Evolutionary conservation across 2,329 filamentous ascomycete genomes (phyloP).

Genomic region (Exophiala viscosa): DNA sequence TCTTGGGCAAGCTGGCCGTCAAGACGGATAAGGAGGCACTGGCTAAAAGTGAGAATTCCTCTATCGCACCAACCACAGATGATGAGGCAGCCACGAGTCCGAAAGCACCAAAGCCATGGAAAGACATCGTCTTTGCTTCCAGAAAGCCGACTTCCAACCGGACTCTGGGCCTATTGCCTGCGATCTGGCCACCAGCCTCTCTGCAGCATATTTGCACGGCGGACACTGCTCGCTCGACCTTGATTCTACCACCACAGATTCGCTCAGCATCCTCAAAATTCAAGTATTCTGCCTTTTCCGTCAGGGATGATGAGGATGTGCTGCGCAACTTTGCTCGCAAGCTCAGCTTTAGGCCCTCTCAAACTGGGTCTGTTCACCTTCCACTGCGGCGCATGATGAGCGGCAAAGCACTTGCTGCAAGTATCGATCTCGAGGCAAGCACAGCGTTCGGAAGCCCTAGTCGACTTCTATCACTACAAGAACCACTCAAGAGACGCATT

Average conservation of each 20-base stretch:
- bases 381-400: conserved; percentile 18
- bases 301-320: conserved; percentile 17
- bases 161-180: neutral
- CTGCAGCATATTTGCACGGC: conserved; percentile 16
- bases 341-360: neutral
- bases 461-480: neutral
- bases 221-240: neutral
- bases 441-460: neutral
- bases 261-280: conserved; percentile 7
- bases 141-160: conserved; percentile 10
- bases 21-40: conserved; percentile 6
- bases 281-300: conserved; percentile 6
- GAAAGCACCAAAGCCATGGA: conserved; percentile 24
- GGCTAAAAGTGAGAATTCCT: conserved; percentile 10
- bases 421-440: neutral
- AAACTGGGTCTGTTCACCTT: neutral
- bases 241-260: neutral
- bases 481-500: conserved; percentile 45
- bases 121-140: conserved; percentile 23
- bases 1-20: conserved; percentile 53
- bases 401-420: conserved; percentile 5
- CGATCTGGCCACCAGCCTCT: conserved; percentile 23
- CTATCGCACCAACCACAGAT: conserved; percentile 8
- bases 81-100: conserved; percentile 12
- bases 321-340: conserved; percentile 9